Conservation (phyloP, 805 yeast species). For the Saccharomycopsis fibuligera region DNA sequence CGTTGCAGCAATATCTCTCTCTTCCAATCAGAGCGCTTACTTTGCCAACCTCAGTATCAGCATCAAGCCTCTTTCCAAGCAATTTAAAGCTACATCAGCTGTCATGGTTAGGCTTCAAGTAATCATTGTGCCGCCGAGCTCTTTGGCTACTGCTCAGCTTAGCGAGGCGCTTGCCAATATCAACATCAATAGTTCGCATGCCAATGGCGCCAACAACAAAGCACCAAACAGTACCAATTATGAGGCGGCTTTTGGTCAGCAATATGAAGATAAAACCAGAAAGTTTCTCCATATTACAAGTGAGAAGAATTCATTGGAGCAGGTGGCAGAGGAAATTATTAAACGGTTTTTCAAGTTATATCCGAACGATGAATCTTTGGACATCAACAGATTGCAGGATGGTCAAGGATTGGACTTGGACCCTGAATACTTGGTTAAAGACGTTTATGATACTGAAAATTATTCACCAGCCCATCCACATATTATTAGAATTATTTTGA, state of each 20-base stretch:
- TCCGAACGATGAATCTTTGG: constrained; percentile 32
- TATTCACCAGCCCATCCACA: background rate
- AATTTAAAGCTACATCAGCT: background rate
- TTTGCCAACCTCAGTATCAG: background rate
- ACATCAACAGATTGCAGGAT: constrained; percentile 36
- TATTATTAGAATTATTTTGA: constrained; percentile 16
- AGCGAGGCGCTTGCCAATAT: too few relatives aligned
- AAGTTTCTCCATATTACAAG: constrained; percentile 36
- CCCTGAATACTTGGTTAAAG: constrained; percentile 36
- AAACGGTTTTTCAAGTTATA: constrained; percentile 33
- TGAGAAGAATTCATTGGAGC: constrained; percentile 25
- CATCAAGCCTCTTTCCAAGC: too few relatives aligned
- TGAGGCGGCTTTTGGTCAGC: background rate
- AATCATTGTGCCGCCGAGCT: constrained; percentile 2
- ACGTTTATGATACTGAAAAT: constrained; percentile 27
- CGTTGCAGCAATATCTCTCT: too few relatives aligned
- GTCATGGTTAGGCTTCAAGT: constrained; percentile 7
- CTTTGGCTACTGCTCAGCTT: background rate
- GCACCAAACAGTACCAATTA: background rate
- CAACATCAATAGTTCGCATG: background rate
- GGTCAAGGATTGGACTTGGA: constrained; percentile 36
- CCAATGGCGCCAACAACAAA: background rate
- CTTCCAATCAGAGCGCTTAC: too few relatives aligned
- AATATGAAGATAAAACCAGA: constrained; percentile 13
- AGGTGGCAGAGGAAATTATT: constrained; percentile 30